phyloP scores from a whole-genome alignment of 225 moss, liverwort and hornwort genomes.

The Straminergon stramineum region DNA sequence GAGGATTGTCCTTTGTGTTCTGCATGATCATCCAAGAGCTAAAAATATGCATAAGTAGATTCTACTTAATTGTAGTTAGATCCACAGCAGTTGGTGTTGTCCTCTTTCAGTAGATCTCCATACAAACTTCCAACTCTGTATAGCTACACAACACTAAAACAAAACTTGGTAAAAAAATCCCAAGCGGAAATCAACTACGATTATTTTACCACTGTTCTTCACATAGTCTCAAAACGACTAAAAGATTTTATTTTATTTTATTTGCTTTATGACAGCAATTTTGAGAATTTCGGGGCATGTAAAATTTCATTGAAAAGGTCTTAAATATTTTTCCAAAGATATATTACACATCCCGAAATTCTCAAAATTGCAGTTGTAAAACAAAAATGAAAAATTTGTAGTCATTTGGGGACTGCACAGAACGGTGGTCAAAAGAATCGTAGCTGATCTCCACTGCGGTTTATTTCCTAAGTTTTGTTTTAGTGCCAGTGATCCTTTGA shows the following conservation, averaged over 20 bases:
- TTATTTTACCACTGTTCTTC: neutral
- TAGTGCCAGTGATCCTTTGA: neutral
- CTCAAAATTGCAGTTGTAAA: neutral
- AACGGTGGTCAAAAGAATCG: neutral
- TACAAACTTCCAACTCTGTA: neutral
- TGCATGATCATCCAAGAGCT: conserved; percentile 27
- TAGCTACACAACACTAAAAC: neutral
- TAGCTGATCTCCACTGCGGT: neutral
- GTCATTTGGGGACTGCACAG: neutral
- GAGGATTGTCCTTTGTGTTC: conserved; percentile 98
- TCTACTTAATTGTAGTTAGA: neutral
- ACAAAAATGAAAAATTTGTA: neutral
- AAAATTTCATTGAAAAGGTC: neutral
- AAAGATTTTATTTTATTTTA: neutral
- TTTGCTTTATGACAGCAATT: neutral
- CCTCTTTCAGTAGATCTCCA: neutral
- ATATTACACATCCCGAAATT: neutral
- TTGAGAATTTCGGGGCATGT: neutral
- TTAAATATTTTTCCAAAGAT: too few species aligned
- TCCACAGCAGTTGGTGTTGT: neutral
- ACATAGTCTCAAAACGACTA: neutral
- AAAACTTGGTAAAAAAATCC: neutral
- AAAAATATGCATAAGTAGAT: neutral
- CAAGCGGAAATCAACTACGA: neutral
- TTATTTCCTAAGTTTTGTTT: neutral